Conservation (phyloP, 768 basidiomycete genomes). For the Podaxis sp. region DNA sequence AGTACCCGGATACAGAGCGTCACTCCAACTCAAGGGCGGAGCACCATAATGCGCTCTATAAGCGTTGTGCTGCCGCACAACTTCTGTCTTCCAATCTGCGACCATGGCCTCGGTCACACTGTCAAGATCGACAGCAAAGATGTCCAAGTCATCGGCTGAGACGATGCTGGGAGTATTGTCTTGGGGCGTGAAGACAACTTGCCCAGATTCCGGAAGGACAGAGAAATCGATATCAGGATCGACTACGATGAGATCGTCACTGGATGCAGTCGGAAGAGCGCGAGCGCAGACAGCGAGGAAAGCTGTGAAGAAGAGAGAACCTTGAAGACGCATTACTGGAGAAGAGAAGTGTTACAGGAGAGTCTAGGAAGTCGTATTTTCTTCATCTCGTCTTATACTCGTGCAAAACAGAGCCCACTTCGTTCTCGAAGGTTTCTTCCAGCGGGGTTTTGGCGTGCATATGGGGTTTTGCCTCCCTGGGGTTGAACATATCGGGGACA, state of each 20-base stretch:
- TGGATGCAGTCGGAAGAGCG: neutral
- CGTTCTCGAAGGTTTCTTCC: neutral
- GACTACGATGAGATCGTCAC: neutral
- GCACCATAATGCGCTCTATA: constrained; percentile 67
- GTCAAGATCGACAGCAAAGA: neutral
- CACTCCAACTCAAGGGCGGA: constrained; percentile 59
- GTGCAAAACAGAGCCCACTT: neutral
- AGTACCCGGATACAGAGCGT: constrained; percentile 57
- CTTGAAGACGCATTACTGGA: neutral
- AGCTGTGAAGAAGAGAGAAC: neutral
- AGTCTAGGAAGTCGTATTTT: neutral
- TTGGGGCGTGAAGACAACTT: neutral
- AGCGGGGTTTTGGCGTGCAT: neutral
- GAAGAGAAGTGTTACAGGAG: neutral
- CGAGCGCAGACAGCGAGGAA: neutral
- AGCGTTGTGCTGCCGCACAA: constrained; percentile 48
- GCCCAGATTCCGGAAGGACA: neutral
- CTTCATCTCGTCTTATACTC: neutral
- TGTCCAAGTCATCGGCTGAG: neutral
- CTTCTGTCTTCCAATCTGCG: neutral
- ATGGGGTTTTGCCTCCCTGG: neutral
- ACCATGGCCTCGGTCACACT: neutral
- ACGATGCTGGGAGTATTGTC: neutral
- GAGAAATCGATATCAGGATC: neutral
- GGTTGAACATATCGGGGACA: neutral